Conservation (phyloP, 2,329 filamentous ascomycete species). For the Sclerotinia glacialis region DNA sequence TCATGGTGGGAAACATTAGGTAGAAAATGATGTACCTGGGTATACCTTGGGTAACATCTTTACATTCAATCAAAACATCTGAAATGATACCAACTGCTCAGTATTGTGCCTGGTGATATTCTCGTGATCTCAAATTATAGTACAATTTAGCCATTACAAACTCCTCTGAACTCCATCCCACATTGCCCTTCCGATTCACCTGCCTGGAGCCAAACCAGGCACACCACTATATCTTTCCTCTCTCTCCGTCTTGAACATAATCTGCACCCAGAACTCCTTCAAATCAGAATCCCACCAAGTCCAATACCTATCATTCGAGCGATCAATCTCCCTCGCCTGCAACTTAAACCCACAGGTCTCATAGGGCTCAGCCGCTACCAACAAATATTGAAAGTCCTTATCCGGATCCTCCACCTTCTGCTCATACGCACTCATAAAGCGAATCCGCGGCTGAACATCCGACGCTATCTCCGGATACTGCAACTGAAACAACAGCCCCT, state of each 20-base stretch:
- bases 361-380: conserved; percentile 95
- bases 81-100: conserved; percentile 14
- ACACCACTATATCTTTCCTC: conserved; percentile 80
- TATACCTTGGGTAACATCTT: background rate
- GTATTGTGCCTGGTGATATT: conserved; percentile 7
- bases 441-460: conserved; percentile 74
- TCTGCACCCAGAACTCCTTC: conserved; percentile 96
- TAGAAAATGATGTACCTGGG: conserved; percentile 15
- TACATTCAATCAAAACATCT: conserved; percentile 16
- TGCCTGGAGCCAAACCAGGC: conserved; percentile 51
- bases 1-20: conserved; percentile 18
- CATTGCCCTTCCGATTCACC: conserved; percentile 26
- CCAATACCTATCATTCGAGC: conserved; percentile 84
- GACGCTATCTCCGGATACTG: conserved; percentile 87
- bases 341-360: conserved; percentile 97
- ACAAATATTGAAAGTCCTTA: conserved; percentile 88
- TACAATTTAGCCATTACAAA: conserved; percentile 21
- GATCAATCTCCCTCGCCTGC: conserved; percentile 88
- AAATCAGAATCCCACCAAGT: conserved; percentile 93
- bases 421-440: conserved; percentile 97
- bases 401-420: conserved; percentile 95
- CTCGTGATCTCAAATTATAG: conserved; percentile 10
- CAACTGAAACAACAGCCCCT: conserved; percentile 91
- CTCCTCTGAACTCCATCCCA: conserved; percentile 16
- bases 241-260: conserved; percentile 97